phyloP scores from a whole-genome alignment of 2,329 filamentous ascomycete genomes.

The Xylaria sp. region DNA sequence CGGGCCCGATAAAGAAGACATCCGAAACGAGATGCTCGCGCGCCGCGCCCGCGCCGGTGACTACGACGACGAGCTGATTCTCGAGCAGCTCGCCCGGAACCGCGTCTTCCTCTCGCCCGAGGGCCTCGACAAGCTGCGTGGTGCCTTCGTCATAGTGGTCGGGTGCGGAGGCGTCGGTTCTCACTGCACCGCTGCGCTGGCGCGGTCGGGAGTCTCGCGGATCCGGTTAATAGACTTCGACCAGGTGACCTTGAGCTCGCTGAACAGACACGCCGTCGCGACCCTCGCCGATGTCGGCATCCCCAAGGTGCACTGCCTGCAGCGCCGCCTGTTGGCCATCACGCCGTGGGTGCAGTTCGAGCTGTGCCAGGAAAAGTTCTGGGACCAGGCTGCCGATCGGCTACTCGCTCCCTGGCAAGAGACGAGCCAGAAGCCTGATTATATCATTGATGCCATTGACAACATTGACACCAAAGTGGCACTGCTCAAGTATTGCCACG shows the following conservation, averaged over 20 bases:
- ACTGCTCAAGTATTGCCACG: conserved; percentile 86
- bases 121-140: conserved; percentile 81
- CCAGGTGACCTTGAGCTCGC: conserved; percentile 91
- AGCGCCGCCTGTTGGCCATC: conserved; percentile 83
- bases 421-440: conserved; percentile 76
- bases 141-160: conserved; percentile 87
- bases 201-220: conserved; percentile 88
- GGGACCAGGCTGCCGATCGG: conserved; percentile 70
- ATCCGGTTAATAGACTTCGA: conserved; percentile 95
- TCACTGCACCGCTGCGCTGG: conserved; percentile 86
- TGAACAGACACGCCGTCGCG: conserved; percentile 96
- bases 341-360: conserved; percentile 94
- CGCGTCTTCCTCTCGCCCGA: conserved; percentile 87
- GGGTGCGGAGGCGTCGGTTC: conserved; percentile 96
- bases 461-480: conserved; percentile 98
- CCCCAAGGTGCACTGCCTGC: conserved; percentile 88
- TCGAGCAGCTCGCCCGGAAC: conserved; percentile 94
- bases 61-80: conserved; percentile 82
- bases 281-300: conserved; percentile 94
- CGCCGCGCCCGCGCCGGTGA: conserved; percentile 70
- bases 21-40: conserved; percentile 68
- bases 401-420: conserved; percentile 75
- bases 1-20: conserved; percentile 67
- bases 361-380: conserved; percentile 85
- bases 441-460: conserved; percentile 96